Evolutionary conservation across 345 rosid species (phyloP), one percentile per base, ranked within the genome.

Genomic region (Psidium guajava): DNA sequence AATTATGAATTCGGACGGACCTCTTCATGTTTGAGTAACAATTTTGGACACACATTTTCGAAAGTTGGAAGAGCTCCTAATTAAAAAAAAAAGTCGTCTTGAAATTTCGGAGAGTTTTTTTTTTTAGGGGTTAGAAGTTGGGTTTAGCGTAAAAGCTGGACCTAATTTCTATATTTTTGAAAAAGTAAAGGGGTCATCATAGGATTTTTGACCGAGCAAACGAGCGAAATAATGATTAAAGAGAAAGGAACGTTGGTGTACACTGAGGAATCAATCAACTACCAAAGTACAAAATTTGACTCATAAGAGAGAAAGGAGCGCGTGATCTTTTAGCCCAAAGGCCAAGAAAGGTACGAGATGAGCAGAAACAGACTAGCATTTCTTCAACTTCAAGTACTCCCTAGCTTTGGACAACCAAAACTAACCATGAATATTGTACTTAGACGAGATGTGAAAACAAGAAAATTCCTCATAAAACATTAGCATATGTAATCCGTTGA

Each of bases 251-350:
- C 73, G 14, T 27, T 59, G 13, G 10, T 59, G 13, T 59, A 59
- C 40, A 27, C 12, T 2, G 20, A 59, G 69, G 69, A 13, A 59
- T n/a, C 73, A n/a, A 20, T 59, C 18, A 59, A 13, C 73, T 6
- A 27, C 36, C 18, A 0, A 27, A 27, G 8, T n/a, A n/a, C 73
- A 59, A 59, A 59, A 40, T 59, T 27, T 3, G 18, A 13, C 18
- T 59, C 73, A 59, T n/a, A 32, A n/a, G 27, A n/a, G 36, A n/a
- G n/a, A n/a, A 4, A 36, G 40, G 18, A 58, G 69, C 91, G 89
- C 92, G 88, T 91, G 92, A 91, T 92, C 93, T 91, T 90, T 11
- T n/a, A 92, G 91, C 93, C 90, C 89, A 91, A 91, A 91, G 93
- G 93, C 94, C 92, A 92, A 92, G 18, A 52, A 14, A 52, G 16